These are phyloP conservation scores for Pseudogymnoascus sp. DNA, from an alignment of 2,329 filamentous ascomycete genomes.

Conservation along the genomic window DNA sequence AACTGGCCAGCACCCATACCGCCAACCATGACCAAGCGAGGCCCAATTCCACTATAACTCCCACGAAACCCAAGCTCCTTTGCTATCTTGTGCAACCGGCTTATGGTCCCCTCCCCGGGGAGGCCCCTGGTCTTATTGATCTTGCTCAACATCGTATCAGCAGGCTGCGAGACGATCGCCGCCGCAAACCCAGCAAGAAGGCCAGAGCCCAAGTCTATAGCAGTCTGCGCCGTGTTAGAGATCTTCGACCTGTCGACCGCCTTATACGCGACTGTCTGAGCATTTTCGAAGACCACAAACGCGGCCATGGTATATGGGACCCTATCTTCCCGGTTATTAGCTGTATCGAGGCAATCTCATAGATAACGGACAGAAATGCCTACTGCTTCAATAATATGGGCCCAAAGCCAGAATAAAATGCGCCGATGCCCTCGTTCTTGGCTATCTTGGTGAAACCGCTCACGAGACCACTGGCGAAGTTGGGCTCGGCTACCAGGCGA, in stretches of 20 bases:
- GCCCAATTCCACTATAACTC: constrained; percentile 72
- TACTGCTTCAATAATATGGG: constrained; percentile 77
- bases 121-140: constrained; percentile 92
- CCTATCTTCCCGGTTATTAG: constrained; percentile 39
- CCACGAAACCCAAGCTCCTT: constrained; percentile 76
- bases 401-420: constrained; percentile 88
- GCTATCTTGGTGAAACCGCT: constrained; percentile 76
- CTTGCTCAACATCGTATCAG: constrained; percentile 90
- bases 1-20: constrained; percentile 74
- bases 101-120: constrained; percentile 74
- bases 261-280: constrained; percentile 60
- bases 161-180: constrained; percentile 78
- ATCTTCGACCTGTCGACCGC: constrained; percentile 61
- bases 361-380: constrained; percentile 27
- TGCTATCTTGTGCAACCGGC: constrained; percentile 78
- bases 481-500: constrained; percentile 81
- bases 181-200: constrained; percentile 77
- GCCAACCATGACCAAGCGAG: constrained; percentile 60
- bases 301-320: constrained; percentile 93
- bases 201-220: constrained; percentile 73
- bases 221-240: constrained; percentile 62
- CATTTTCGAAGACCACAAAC: constrained; percentile 88
- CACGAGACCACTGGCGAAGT: constrained; percentile 72
- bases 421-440: constrained; percentile 72
- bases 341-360: constrained; percentile 2